A percentile compares a stretch with the other conserved stretches of the same genome.
Conservation (phyloP, 306 rosid genomes). For the Hippophae gyantsensis region DNA sequence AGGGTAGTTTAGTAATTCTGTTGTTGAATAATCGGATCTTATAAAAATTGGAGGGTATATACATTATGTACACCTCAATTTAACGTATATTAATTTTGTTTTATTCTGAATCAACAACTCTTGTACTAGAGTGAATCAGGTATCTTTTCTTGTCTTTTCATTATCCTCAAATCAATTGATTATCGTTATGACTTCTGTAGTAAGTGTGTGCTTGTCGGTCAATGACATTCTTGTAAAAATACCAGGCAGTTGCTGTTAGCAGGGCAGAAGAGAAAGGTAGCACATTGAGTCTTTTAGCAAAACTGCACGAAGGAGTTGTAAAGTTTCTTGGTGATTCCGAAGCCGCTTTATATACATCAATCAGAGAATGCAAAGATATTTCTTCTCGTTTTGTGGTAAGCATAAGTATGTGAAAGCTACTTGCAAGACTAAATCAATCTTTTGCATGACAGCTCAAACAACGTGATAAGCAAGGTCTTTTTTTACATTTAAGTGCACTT, state of each 20-base stretch:
- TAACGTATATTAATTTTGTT: no score
- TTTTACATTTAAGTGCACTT: no score
- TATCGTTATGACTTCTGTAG: not conserved
- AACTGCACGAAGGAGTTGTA: constrained; percentile 60
- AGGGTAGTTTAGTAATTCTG: no score
- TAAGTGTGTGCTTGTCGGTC: not conserved
- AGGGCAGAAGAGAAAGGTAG: constrained; percentile 68
- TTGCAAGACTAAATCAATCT: not conserved
- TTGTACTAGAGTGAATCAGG: no score
- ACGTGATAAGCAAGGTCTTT: no score
- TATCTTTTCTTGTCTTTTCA: not conserved
- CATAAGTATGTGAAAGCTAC: not conserved
- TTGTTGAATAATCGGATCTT: no score
- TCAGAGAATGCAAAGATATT: constrained; percentile 35
- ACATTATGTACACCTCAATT: no score
- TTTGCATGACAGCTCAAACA: no score
- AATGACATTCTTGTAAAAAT: constrained; percentile 15
- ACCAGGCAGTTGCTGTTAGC: constrained; percentile 59
- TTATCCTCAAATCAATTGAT: not conserved
- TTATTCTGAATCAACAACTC: no score
- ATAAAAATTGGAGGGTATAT: no score
- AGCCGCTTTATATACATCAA: constrained; percentile 17
- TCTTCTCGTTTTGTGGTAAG: constrained; percentile 46
- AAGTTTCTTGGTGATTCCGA: constrained; percentile 60
- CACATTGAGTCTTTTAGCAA: constrained; percentile 53